These are phyloP conservation scores for Trichoderma sp. DNA, from an alignment of 2,329 filamentous ascomycete genomes.

Conservation along the genomic window DNA sequence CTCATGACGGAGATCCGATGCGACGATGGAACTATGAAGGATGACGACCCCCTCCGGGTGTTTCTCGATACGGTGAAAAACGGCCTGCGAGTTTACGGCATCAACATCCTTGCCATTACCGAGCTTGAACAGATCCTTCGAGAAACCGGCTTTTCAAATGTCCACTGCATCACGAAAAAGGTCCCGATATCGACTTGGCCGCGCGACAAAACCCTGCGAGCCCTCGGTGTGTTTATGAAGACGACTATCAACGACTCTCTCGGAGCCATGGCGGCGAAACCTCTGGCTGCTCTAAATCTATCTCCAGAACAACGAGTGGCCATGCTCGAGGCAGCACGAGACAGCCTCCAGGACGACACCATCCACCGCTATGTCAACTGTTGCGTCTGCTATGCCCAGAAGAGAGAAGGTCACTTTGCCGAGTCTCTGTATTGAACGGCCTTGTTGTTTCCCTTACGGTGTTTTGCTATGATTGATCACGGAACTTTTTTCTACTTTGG, in stretches of 20 bases:
- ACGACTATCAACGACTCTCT: constrained; percentile 42
- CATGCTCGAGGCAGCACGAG: constrained; percentile 33
- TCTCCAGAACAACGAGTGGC: constrained; percentile 35
- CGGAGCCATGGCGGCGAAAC: constrained; percentile 42
- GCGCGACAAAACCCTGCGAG: constrained; percentile 39
- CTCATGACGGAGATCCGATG: constrained; percentile 41
- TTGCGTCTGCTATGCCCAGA: constrained; percentile 45
- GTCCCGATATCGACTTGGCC: constrained; percentile 49
- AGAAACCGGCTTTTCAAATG: constrained; percentile 44
- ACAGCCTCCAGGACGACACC: constrained; percentile 35
- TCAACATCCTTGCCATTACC: constrained; percentile 37
- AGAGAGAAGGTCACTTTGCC: constrained; percentile 24
- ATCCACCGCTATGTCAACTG: constrained; percentile 46
- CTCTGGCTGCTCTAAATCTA: constrained; percentile 40
- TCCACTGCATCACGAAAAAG: constrained; percentile 42
- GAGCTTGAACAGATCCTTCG: constrained; percentile 38
- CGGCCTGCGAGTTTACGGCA: constrained; percentile 38
- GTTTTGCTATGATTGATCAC: constrained; percentile 6
- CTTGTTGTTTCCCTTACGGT: not conserved
- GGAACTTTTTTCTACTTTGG: not conserved
- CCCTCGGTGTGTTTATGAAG: constrained; percentile 46
- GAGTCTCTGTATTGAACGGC: constrained; percentile 5
- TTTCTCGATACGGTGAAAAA: constrained; percentile 35
- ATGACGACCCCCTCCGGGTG: constrained; percentile 38
- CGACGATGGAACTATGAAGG: constrained; percentile 45